phyloP scores from a whole-genome alignment of 371 early-diverging fungal species.

The Rhizopus delemar region DNA sequence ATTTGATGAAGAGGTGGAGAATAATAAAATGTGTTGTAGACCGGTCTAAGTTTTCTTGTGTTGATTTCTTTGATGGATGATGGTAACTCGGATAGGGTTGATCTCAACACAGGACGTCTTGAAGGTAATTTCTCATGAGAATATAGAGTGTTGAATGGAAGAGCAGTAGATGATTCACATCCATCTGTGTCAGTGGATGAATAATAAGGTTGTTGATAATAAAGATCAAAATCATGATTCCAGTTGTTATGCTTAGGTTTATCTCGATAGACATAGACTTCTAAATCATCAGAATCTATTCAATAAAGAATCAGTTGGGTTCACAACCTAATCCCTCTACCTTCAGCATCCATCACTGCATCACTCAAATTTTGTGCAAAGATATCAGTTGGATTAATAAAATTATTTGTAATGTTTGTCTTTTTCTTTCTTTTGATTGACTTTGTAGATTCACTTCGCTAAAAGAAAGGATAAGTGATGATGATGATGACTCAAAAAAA shows the following conservation, averaged over 20 bases:
- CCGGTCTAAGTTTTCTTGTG: background rate
- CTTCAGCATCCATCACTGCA: conserved; percentile 50
- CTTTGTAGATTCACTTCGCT: conserved; percentile 25
- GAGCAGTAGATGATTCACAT: conserved; percentile 2
- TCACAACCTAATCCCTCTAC: conserved; percentile 10
- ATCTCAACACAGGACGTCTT: conserved; percentile 41
- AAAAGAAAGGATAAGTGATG: conserved; percentile 7
- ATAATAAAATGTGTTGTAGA: conserved; percentile 4
- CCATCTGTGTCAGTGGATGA: conserved; percentile 31
- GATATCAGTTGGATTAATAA: conserved; percentile 40
- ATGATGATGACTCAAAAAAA: conserved; percentile 2
- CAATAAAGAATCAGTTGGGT: background rate
- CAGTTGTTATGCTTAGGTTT: conserved; percentile 24
- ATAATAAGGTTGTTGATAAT: conserved; percentile 10
- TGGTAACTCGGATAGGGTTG: conserved; percentile 36
- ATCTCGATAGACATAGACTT: conserved; percentile 44
- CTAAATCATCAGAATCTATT: conserved; percentile 45
- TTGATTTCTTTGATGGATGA: background rate
- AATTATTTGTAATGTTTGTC: conserved; percentile 16
- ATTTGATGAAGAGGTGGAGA: background rate
- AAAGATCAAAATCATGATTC: background rate
- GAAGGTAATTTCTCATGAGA: conserved; percentile 11
- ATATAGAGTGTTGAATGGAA: no score
- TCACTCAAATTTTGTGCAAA: conserved; percentile 51
- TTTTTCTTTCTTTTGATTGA: conserved; percentile 19